Base-by-base conservation (phyloP, 495 filamentous ascomycete species). In the Neurospora terricola region DNA sequence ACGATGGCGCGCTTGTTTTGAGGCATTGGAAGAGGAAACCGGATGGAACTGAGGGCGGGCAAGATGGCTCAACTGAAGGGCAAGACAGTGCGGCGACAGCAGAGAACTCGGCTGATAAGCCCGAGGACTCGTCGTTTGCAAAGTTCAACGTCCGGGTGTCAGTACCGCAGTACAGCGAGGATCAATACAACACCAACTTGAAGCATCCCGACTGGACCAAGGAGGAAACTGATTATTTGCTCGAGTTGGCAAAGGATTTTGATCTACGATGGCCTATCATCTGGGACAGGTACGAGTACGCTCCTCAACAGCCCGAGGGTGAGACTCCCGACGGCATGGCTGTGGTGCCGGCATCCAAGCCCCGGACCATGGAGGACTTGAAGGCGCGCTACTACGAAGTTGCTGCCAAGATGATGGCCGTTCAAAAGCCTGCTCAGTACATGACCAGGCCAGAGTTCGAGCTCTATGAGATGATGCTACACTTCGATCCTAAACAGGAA, bases 211-310 rank as follows among this genome's bases (percentile, higher is more conserved):
- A 94, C 72, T 99, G 96, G 96, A 89, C 92, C 23, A 92, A 91
- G 74, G 91, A 94, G 70, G 96, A 99, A 81, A 98, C 96, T 6
- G 94, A 97, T 77, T 97, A 97, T 77, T 82, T 99, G 73, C 84
- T 98, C 78, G 82, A 88, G 36, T 77, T 95, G 36, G 91, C 86
- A 12, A 84, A 86, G 66, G 90, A 95, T 14, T 97, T 89, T 76
- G 93, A 96, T 75, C 84, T 97, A 62, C 90, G 94, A 72, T 99
- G 96, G 91, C 83, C 94, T 18, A 82, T 99, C n/a, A 93, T 99
- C 66, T 92, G 89, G 81, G 96, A 99, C 78, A 92, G 94, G 14
- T 99, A 97, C 81, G 93, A 97, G 30, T 97, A 89, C 77, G 81
- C 85, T 69, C 88, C 91, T 2, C 80, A 78, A 38, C 70, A 76